Conservation (phyloP, 805 yeast species). For the Ogataea trehaloabstinens region DNA sequence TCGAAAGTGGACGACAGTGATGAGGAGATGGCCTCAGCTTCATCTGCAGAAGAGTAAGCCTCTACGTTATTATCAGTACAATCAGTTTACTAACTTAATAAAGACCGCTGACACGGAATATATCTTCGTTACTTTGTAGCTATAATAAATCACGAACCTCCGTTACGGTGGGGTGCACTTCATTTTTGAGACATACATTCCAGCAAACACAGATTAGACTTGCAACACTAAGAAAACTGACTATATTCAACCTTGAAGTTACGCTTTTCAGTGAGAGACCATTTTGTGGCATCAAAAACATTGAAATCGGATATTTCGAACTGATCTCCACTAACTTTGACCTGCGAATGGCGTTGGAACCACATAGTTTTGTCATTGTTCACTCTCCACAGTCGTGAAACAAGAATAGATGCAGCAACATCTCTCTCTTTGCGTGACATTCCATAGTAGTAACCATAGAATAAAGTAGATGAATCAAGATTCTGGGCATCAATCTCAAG, state of each 20-base stretch:
- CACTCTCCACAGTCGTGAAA: slow-evolving; percentile 39
- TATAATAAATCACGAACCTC: too few relatives aligned
- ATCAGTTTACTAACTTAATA: too few relatives aligned
- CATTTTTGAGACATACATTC: too few relatives aligned
- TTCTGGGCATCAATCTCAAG: slow-evolving; percentile 26
- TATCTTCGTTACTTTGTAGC: too few relatives aligned
- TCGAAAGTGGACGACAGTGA: slow-evolving; percentile 28
- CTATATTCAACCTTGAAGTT: slow-evolving; percentile 39
- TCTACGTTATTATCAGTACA: too few relatives aligned
- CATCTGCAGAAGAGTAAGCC: slow-evolving; percentile 4
- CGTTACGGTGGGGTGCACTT: too few relatives aligned
- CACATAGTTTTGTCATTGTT: slow-evolving; percentile 27
- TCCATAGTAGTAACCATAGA: slow-evolving; percentile 44
- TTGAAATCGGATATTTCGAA: slow-evolving; percentile 44
- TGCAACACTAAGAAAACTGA: slow-evolving; percentile 12
- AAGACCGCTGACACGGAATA: too few relatives aligned
- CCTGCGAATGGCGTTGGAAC: slow-evolving; percentile 38
- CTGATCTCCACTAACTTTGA: slow-evolving; percentile 37
- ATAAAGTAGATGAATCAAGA: slow-evolving; percentile 36
- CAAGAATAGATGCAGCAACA: slow-evolving; percentile 33
- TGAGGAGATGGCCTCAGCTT: slow-evolving; percentile 25
- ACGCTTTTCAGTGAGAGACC: slow-evolving; percentile 41
- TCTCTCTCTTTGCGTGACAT: slow-evolving; percentile 40
- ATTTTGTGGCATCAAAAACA: slow-evolving; percentile 41
- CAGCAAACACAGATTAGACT: too few relatives aligned